Percentiles rank a stretch among this genome's conserved stretches.
Conservation (phyloP, 495 filamentous ascomycete species). For the Podospora didyma region DNA sequence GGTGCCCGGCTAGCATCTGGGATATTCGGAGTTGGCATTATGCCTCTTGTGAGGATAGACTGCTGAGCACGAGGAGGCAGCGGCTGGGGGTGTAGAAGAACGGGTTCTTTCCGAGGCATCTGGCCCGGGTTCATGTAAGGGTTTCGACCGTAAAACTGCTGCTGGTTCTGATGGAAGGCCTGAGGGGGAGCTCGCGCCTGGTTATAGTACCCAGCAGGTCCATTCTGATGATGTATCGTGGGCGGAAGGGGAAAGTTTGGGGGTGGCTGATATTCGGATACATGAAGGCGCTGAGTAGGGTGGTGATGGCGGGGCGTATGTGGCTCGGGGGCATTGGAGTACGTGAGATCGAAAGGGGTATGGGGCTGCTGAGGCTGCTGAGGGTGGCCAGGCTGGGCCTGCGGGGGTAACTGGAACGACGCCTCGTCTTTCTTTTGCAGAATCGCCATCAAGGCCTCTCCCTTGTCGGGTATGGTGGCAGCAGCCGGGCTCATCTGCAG, state of each 20-base stretch:
- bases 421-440: conserved; percentile 24
- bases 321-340: conserved; percentile 29
- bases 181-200: conserved; percentile 17
- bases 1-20: conserved; percentile 34
- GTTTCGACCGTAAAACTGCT: conserved; percentile 24
- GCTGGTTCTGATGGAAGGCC: conserved; percentile 8
- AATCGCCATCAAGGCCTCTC: conserved; percentile 29
- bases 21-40: conserved; percentile 24
- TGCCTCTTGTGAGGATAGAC: conserved; percentile 32
- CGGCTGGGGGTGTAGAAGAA: conserved; percentile 51
- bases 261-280: conserved; percentile 35
- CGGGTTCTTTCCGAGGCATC: conserved; percentile 32
- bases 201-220: conserved; percentile 11
- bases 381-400: conserved; percentile 3
- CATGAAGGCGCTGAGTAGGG: conserved; percentile 30
- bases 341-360: conserved; percentile 41
- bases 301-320: conserved; percentile 39
- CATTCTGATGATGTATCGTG: conserved; percentile 15
- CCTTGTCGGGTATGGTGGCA: conserved; percentile 25
- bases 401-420: conserved; percentile 18
- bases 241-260: conserved; percentile 41
- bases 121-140: conserved; percentile 20
- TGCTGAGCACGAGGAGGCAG: conserved; percentile 49
- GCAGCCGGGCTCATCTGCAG: conserved; percentile 28
- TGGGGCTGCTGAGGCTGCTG: conserved; percentile 23